Conservation (phyloP, 2,329 filamentous ascomycete species). For the Aspergillus thermomutatus region DNA sequence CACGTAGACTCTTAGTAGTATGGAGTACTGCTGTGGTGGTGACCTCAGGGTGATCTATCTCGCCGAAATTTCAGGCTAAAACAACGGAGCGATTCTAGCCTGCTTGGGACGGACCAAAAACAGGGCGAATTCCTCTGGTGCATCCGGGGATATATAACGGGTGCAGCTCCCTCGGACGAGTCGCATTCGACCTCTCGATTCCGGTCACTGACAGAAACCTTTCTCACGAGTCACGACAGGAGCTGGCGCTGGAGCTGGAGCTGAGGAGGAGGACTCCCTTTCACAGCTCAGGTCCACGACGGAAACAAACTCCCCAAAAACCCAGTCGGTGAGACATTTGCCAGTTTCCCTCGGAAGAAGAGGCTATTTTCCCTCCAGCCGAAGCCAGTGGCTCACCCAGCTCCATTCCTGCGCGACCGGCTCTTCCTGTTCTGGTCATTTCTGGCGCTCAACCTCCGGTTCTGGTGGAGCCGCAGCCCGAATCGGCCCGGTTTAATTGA, state of each 20-base stretch:
- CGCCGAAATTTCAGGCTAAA: neutral
- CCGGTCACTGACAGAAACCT: neutral
- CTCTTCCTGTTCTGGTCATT: neutral
- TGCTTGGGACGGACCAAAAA: neutral
- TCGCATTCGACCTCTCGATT: neutral
- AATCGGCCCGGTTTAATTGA: constrained; percentile 23
- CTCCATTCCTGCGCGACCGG: neutral
- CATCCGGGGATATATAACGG: constrained; percentile 7
- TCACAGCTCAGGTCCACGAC: too few relatives aligned
- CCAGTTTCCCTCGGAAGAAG: constrained; percentile 6
- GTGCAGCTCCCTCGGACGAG: constrained; percentile 6
- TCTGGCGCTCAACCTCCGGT: constrained; percentile 10
- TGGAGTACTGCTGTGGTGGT: too few relatives aligned
- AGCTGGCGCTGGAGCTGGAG: too few relatives aligned
- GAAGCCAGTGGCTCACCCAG: constrained; percentile 3
- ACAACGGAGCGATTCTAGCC: neutral
- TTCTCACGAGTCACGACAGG: neutral
- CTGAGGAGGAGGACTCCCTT: too few relatives aligned
- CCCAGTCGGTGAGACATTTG: constrained; percentile 4
- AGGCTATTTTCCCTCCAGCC: constrained; percentile 12
- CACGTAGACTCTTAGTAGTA: too few relatives aligned
- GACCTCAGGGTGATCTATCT: neutral
- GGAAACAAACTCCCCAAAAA: constrained; percentile 1
- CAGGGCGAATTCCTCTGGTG: neutral
- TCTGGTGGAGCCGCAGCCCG: constrained; percentile 23